Evolutionary conservation across 2,329 filamentous ascomycete genomes (phyloP).

Genomic region (Chrysoporthe deuterocubensis): DNA sequence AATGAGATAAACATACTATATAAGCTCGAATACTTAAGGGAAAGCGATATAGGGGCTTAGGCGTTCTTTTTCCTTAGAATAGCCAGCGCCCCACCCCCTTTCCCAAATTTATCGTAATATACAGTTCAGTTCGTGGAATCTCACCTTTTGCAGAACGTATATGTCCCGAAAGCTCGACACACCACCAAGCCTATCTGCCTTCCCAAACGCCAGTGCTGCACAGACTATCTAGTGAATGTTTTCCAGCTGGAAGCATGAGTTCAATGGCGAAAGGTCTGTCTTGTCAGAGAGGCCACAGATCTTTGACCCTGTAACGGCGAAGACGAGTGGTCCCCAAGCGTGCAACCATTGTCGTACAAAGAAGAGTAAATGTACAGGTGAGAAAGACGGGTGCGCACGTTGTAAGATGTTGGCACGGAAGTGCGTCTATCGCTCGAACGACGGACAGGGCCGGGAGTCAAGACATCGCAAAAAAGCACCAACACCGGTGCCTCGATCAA

Average conservation of each 20-base stretch:
- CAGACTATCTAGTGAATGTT: neutral
- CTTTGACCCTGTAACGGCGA: neutral
- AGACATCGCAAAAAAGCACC: neutral
- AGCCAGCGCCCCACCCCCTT: too few relatives aligned
- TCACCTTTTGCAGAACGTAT: too few relatives aligned
- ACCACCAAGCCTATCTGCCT: neutral
- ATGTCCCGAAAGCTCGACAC: neutral
- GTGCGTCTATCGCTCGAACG: neutral
- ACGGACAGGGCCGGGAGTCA: neutral
- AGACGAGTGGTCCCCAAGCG: neutral
- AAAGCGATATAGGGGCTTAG: too few relatives aligned
- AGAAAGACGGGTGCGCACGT: neutral
- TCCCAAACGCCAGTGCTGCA: neutral
- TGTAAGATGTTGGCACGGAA: neutral
- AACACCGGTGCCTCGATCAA: neutral
- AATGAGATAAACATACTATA: too few relatives aligned
- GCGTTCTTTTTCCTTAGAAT: too few relatives aligned
- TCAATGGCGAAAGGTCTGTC: slow-evolving; percentile 3
- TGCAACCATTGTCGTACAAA: neutral
- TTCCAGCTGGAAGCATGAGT: slow-evolving; percentile 5
- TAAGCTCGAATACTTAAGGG: too few relatives aligned
- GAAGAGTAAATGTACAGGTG: slow-evolving; percentile 1
- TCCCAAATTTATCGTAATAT: too few relatives aligned
- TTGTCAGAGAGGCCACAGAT: neutral
- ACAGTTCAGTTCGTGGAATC: too few relatives aligned